These are phyloP conservation scores for Tolypocladium ophioglossoides DNA, from an alignment of 2,329 filamentous ascomycete species.

Conservation along the genomic window DNA sequence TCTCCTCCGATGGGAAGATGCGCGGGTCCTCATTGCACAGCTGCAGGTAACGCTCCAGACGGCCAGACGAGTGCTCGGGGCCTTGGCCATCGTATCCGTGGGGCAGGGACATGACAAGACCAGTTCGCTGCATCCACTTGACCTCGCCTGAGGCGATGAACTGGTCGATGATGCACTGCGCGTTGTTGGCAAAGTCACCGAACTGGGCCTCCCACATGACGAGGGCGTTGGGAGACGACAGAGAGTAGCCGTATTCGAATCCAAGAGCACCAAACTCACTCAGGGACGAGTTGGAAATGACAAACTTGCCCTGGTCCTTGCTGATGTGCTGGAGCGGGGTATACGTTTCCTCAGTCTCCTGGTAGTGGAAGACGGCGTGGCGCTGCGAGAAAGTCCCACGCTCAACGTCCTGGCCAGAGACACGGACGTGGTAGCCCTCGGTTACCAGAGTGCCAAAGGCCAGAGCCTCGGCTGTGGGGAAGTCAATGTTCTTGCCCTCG, in stretches of 20 bases:
- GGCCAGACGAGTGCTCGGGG: conserved; percentile 93
- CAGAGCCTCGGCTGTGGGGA: conserved; percentile 91
- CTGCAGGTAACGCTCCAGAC: conserved; percentile 94
- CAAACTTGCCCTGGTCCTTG: conserved; percentile 88
- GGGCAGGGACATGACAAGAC: conserved; percentile 89
- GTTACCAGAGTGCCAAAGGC: conserved; percentile 85
- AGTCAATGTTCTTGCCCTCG: conserved; percentile 93
- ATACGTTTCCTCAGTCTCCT: conserved; percentile 86
- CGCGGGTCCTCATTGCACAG: conserved; percentile 96
- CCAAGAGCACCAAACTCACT: conserved; percentile 66
- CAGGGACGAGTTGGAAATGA: conserved; percentile 91
- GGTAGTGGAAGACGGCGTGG: conserved; percentile 94
- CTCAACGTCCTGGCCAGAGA: conserved; percentile 98
- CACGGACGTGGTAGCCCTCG: conserved; percentile 93
- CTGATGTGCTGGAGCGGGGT: conserved; percentile 83
- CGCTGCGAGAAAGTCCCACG: conserved; percentile 98
- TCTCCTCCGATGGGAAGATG: conserved; percentile 78
- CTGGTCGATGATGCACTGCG: conserved; percentile 97
- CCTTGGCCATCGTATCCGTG: conserved; percentile 98
- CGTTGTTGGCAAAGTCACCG: conserved; percentile 99
- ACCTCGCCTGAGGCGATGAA: conserved; percentile 96
- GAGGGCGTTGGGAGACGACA: conserved; percentile 91
- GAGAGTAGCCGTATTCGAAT: conserved; percentile 97
- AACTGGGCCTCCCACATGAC: conserved; percentile 99
- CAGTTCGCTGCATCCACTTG: conserved; percentile 98